Conservation (phyloP, 805 yeast species). For the Starmerella khaoyaiensis region DNA sequence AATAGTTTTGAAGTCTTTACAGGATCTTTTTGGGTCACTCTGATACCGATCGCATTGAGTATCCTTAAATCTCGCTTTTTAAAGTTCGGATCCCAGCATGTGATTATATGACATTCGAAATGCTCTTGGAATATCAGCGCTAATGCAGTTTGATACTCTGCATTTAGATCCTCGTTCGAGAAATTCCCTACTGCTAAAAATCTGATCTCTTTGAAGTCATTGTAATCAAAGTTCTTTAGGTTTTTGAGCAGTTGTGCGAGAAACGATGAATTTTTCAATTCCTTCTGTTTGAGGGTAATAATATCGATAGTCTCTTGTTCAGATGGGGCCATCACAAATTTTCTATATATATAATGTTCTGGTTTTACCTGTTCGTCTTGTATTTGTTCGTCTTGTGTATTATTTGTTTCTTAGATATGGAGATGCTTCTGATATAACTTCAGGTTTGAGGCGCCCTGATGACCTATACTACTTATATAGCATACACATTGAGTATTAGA, state of each 20-base stretch:
- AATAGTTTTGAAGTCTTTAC: background rate
- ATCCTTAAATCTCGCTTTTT: slow-evolving; percentile 7
- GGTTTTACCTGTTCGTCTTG: too few species aligned
- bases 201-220: slow-evolving; percentile 2
- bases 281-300: background rate
- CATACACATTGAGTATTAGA: background rate
- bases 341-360: too few species aligned
- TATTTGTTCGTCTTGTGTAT: too few species aligned
- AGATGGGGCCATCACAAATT: slow-evolving; percentile 1
- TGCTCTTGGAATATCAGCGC: slow-evolving; percentile 5
- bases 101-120: background rate
- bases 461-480: background rate
- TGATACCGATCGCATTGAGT: slow-evolving; percentile 6
- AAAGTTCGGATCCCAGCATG: slow-evolving; percentile 16
- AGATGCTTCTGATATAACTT: too few species aligned
- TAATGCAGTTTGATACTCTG: slow-evolving; percentile 14
- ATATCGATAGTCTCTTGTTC: slow-evolving; percentile 1
- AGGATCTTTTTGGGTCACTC: slow-evolving; percentile 8
- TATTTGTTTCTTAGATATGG: too few species aligned
- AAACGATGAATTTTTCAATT: slow-evolving; percentile 5
- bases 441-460: too few species aligned
- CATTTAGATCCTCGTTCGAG: slow-evolving; percentile 5
- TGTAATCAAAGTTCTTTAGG: background rate
- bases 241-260: slow-evolving; percentile 1
- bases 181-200: slow-evolving; percentile 12